Evolutionary conservation across 768 basidiomycete species (phyloP).

Genomic region (Boletus coccyginus): DNA sequence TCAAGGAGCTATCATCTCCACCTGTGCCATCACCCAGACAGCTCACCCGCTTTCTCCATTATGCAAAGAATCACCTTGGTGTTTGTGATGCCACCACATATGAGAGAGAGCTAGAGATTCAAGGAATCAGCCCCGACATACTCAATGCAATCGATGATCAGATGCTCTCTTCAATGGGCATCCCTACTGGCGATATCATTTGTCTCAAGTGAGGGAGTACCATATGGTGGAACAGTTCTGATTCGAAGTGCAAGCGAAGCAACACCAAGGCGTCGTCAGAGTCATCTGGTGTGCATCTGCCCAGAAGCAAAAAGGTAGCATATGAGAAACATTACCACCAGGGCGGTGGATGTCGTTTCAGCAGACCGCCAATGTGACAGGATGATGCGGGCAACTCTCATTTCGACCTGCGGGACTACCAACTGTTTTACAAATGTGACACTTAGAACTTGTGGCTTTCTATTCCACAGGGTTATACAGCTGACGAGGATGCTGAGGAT

Average conservation of each 20-base stretch:
- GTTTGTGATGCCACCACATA: neutral
- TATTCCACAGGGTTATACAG: neutral
- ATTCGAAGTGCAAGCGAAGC: too few relatives aligned
- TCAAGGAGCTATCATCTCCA: neutral
- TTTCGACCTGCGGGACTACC: neutral
- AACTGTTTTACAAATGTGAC: slow-evolving; percentile 3
- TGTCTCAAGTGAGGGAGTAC: neutral
- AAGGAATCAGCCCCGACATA: neutral
- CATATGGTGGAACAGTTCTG: too few relatives aligned
- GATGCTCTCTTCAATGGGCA: too few relatives aligned
- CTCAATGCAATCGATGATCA: neutral
- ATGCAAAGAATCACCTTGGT: neutral
- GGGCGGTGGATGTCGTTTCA: neutral
- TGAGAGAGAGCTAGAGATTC: neutral
- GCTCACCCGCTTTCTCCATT: neutral
- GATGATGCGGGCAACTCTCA: neutral
- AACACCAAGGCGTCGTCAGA: too few relatives aligned
- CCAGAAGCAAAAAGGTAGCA: neutral
- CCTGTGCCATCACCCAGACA: neutral
- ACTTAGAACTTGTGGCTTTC: slow-evolving; percentile 1
- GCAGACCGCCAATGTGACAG: neutral
- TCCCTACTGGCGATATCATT: neutral
- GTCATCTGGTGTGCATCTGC: too few relatives aligned
- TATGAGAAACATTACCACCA: slow-evolving; percentile 1
- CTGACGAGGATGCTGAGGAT: neutral